Conservation (phyloP, 352 stramenopile species). For the Globisporangium echinulatum region DNA sequence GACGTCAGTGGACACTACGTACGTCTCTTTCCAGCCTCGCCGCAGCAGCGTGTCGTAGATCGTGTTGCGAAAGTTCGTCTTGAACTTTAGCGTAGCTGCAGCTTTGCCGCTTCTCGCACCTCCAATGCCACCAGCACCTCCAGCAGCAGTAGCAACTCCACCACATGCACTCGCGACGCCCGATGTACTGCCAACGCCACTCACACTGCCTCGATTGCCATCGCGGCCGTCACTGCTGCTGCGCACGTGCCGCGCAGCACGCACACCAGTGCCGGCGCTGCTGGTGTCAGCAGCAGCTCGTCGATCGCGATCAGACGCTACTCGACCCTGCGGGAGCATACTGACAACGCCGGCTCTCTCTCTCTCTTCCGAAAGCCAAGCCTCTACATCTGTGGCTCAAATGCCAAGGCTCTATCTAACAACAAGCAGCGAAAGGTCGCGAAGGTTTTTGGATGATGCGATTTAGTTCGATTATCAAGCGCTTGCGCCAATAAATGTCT, state of each 20-base stretch:
- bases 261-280: conserved; percentile 22
- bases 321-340: no score
- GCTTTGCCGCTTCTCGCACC: conserved; percentile 3
- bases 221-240: conserved; percentile 24
- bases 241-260: conserved; percentile 27
- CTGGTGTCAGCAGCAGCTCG: conserved; percentile 2
- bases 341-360: background rate
- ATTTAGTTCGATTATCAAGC: no score
- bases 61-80: conserved; percentile 89
- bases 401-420: no score
- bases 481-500: no score
- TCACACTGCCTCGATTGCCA: conserved; percentile 11
- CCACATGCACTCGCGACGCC: background rate
- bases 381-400: no score
- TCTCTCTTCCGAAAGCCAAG: background rate
- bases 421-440: no score
- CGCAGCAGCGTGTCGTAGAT: conserved; percentile 89
- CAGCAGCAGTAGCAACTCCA: background rate
- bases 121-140: conserved; percentile 5
- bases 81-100: conserved; percentile 63
- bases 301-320: no score
- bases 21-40: conserved; percentile 87
- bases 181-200: background rate
- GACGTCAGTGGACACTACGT: background rate
- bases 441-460: no score